Conservation (phyloP, 2,329 filamentous ascomycete species). For the Fusarium coicis region DNA sequence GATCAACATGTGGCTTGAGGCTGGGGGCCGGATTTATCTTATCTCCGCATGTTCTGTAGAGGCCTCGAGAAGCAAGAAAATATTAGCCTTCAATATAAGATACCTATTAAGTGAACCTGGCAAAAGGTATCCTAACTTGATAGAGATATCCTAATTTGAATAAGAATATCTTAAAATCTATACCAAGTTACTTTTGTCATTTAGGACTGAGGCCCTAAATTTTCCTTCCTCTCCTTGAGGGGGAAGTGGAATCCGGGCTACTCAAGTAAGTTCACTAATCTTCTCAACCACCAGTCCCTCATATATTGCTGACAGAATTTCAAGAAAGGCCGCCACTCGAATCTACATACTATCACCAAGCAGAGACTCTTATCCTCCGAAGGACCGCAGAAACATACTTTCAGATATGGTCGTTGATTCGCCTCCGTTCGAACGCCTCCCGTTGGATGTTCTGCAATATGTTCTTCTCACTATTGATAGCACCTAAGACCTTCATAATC, state of each 20-base stretch:
- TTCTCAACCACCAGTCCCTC: fast-evolving
- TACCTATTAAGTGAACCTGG: too few relatives aligned
- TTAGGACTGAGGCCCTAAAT: too few relatives aligned
- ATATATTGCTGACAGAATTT: background rate
- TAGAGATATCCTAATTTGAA: too few relatives aligned
- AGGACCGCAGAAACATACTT: fast-evolving
- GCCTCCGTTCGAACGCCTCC: background rate
- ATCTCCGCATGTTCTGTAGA: background rate
- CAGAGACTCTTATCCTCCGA: background rate
- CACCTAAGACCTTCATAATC: background rate
- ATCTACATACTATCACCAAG: fast-evolving
- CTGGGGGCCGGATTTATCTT: background rate
- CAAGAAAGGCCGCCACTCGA: background rate
- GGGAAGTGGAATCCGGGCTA: too few relatives aligned
- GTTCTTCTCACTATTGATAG: background rate
- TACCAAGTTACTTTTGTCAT: too few relatives aligned
- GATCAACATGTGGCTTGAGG: background rate
- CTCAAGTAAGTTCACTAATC: background rate
- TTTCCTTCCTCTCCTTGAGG: too few relatives aligned
- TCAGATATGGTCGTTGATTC: fast-evolving
- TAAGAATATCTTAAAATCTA: too few relatives aligned
- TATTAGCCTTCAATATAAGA: background rate
- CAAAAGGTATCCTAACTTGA: too few relatives aligned
- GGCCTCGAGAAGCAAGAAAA: background rate
- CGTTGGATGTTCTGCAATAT: background rate